phyloP scores from a whole-genome alignment of 805 yeast species.

The Yarrowia osloensis region DNA sequence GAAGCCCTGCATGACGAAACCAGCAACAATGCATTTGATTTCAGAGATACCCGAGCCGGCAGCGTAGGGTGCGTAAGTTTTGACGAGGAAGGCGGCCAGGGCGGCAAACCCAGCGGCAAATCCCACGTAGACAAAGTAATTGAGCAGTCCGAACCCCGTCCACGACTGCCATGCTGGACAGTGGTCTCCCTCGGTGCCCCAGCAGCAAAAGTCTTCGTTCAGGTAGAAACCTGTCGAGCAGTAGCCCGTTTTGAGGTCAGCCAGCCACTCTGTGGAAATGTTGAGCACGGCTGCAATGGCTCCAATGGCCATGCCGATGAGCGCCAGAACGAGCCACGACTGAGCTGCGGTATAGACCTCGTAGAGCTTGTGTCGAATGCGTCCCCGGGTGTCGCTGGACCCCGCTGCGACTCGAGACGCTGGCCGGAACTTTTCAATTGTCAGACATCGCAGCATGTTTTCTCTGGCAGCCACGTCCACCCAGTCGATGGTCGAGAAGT shows the following conservation, averaged over 20 bases:
- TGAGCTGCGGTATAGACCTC: slow-evolving; percentile 45
- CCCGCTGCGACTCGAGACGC: slow-evolving; percentile 31
- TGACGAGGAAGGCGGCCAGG: slow-evolving; percentile 68
- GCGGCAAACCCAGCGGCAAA: slow-evolving; percentile 64
- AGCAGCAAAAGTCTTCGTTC: slow-evolving; percentile 78
- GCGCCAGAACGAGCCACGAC: slow-evolving; percentile 72
- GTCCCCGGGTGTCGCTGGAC: slow-evolving; percentile 30
- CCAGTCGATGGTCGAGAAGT: slow-evolving; percentile 58
- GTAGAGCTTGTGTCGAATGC: slow-evolving; percentile 28
- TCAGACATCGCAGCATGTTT: slow-evolving; percentile 37
- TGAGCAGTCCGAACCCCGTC: slow-evolving; percentile 47
- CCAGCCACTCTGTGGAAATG: slow-evolving; percentile 83
- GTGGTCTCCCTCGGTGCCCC: slow-evolving; percentile 50
- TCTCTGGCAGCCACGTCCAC: slow-evolving; percentile 53
- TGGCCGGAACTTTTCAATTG: slow-evolving; percentile 32
- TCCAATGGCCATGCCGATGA: slow-evolving; percentile 79
- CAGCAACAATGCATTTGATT: slow-evolving; percentile 90
- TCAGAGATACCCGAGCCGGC: slow-evolving; percentile 98
- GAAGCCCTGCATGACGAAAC: slow-evolving; percentile 78
- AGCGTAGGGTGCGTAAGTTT: slow-evolving; percentile 77
- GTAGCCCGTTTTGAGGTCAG: slow-evolving; percentile 74
- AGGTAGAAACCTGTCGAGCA: slow-evolving; percentile 71
- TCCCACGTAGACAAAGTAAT: slow-evolving; percentile 58
- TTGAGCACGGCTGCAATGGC: slow-evolving; percentile 78
- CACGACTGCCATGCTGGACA: slow-evolving; percentile 76